Conservation (phyloP, 768 basidiomycete species). For the Russula sp. region DNA sequence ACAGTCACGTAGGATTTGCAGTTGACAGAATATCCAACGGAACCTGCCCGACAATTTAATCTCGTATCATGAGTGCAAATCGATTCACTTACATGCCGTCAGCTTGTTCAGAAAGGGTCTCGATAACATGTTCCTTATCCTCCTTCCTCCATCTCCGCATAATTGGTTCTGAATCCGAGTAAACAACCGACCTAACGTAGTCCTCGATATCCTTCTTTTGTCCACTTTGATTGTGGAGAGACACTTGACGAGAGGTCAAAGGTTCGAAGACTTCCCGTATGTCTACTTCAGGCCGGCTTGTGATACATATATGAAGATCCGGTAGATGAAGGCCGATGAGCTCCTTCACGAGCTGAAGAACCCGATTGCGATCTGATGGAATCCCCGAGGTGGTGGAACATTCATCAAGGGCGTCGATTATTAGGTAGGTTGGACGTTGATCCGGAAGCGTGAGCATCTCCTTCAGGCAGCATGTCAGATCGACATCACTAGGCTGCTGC, state of each 20-base stretch:
- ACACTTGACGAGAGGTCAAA: not conserved
- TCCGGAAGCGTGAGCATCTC: not conserved
- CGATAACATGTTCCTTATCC: not conserved
- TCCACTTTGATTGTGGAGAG: not conserved
- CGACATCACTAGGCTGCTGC: not conserved
- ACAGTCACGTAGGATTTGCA: not conserved
- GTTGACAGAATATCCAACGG: not conserved
- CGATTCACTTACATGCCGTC: not conserved
- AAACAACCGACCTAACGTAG: not conserved
- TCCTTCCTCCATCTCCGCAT: not conserved
- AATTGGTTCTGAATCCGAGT: not conserved
- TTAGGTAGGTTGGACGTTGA: not conserved
- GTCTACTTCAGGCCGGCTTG: conserved; percentile 6
- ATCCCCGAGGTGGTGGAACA: not conserved
- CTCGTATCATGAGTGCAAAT: not conserved
- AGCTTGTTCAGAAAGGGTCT: not conserved
- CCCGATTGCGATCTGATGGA: not conserved
- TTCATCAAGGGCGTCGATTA: conserved; percentile 6
- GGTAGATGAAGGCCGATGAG: not conserved
- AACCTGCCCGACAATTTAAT: not conserved
- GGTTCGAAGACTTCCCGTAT: conserved; percentile 1
- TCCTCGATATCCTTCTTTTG: conserved; percentile 1
- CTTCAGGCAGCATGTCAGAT: not conserved
- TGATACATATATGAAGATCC: conserved; percentile 2
- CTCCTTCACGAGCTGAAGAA: not conserved